Percentiles rank a stretch among this genome's conserved stretches.
phyloP scores from a whole-genome alignment of 352 stramenopile species.

The Peronosclerospora sorghi region DNA sequence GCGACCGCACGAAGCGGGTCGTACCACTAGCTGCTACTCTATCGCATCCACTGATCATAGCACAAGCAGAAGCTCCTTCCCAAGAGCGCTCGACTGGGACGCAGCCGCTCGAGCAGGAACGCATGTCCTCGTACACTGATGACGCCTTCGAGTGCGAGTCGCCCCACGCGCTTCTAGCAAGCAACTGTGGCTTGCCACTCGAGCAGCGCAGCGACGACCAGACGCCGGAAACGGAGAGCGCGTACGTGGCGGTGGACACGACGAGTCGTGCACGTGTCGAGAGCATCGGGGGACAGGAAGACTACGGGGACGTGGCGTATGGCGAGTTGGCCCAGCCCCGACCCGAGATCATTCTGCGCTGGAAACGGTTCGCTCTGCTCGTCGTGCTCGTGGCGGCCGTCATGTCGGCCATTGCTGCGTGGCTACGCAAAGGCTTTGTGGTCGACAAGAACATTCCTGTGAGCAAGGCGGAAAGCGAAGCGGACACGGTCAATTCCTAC shows the following conservation, averaged over 20 bases:
- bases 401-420: conserved; percentile 30
- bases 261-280: conserved; percentile 18
- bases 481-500: conserved; percentile 39
- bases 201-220: conserved; percentile 8
- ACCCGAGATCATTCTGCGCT: conserved; percentile 49
- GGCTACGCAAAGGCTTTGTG: conserved; percentile 30
- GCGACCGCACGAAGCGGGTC: no score
- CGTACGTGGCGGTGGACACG: conserved; percentile 13
- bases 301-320: conserved; percentile 15
- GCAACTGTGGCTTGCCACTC: conserved; percentile 2
- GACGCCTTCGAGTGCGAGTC: conserved; percentile 37
- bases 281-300: conserved; percentile 16
- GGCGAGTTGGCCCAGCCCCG: conserved; percentile 26
- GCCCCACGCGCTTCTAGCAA: conserved; percentile 27
- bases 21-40: no score
- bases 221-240: no score
- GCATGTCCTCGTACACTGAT: conserved; percentile 34
- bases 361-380: conserved; percentile 43
- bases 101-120: conserved; percentile 17
- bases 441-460: conserved; percentile 13
- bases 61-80: conserved; percentile 13
- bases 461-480: conserved; percentile 17
- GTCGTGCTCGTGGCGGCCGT: conserved; percentile 28
- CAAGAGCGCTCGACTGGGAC: conserved; percentile 19
- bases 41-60: conserved; percentile 6